Evolutionary conservation across 2,329 filamentous ascomycete genomes (phyloP).

Genomic region (Cyphellophora europaea): DNA sequence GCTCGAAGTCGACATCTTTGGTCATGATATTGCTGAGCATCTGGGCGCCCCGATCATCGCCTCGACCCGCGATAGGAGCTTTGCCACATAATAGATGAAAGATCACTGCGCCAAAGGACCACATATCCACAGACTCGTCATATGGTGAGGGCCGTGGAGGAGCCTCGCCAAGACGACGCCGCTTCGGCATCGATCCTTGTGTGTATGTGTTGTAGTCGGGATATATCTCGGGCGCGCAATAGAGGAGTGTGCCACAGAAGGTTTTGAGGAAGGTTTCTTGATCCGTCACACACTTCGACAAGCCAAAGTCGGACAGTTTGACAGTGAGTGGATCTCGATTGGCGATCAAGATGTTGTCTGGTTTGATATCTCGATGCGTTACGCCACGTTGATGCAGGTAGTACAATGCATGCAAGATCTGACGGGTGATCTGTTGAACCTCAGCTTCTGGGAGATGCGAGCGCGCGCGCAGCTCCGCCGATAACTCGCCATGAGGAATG

Average conservation of each 20-base stretch:
- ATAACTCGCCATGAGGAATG: constrained; percentile 72
- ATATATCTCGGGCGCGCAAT: constrained; percentile 95
- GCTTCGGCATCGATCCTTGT: constrained; percentile 35
- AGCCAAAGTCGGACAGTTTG: constrained; percentile 91
- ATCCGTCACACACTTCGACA: constrained; percentile 88
- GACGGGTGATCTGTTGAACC: constrained; percentile 59
- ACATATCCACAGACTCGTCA: constrained; percentile 86
- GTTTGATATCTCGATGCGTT: constrained; percentile 97
- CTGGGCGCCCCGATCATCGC: constrained; percentile 65
- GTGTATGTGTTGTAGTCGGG: constrained; percentile 65
- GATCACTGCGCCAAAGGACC: constrained; percentile 88
- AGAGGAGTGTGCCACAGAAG: constrained; percentile 90
- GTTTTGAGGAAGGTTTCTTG: constrained; percentile 89
- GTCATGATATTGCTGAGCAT: constrained; percentile 80
- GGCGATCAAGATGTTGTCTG: constrained; percentile 88
- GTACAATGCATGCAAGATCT: constrained; percentile 66
- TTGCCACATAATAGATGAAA: constrained; percentile 74
- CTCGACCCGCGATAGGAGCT: constrained; percentile 72
- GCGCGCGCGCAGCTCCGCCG: constrained; percentile 56
- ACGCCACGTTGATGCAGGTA: constrained; percentile 85
- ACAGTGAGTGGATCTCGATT: constrained; percentile 64
- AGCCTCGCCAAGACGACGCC: constrained; percentile 45
- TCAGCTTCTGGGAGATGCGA: constrained; percentile 57
- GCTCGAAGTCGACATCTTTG: constrained; percentile 54
- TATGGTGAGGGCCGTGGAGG: constrained; percentile 51